Conservation (phyloP, 768 basidiomycete genomes). For the Suillus variegatus region DNA sequence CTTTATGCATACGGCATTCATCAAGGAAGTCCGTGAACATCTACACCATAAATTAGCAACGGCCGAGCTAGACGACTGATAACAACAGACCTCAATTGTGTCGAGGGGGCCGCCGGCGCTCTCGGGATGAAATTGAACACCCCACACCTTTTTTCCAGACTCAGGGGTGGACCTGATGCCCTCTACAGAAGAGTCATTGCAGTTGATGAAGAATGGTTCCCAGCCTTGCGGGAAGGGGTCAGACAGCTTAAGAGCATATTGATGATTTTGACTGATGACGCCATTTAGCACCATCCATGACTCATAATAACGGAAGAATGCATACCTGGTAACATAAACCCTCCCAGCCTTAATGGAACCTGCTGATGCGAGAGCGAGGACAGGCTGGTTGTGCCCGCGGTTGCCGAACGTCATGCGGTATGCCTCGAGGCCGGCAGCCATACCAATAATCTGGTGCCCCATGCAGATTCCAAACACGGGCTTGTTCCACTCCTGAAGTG, state of each 20-base stretch:
- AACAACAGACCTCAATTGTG: slow-evolving; percentile 81
- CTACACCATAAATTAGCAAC: slow-evolving; percentile 37
- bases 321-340: slow-evolving; percentile 92
- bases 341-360: slow-evolving; percentile 95
- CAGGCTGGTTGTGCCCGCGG: slow-evolving; percentile 98
- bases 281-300: background rate
- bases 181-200: slow-evolving; percentile 98
- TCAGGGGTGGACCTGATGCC: slow-evolving; percentile 94
- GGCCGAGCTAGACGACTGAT: too few relatives aligned
- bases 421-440: slow-evolving; percentile 95
- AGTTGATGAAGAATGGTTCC: slow-evolving; percentile 99
- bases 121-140: slow-evolving; percentile 99
- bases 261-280: slow-evolving; percentile 83
- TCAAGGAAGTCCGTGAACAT: slow-evolving; percentile 94
- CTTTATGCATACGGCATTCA: slow-evolving; percentile 70
- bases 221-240: slow-evolving; percentile 97
- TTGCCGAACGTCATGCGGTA: slow-evolving; percentile 99
- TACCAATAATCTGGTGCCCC: slow-evolving; percentile 98
- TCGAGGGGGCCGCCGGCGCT: slow-evolving; percentile 98
- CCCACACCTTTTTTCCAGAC: slow-evolving; percentile 93
- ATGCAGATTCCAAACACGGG: slow-evolving; percentile 99
- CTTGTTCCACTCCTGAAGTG: slow-evolving; percentile 85
- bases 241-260: slow-evolving; percentile 92
- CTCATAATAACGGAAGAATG: background rate
- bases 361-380: slow-evolving; percentile 89